These are phyloP conservation scores for Apophysomyces sp. DNA, from an alignment of 371 early-diverging fungal species.

Conservation along the genomic window DNA sequence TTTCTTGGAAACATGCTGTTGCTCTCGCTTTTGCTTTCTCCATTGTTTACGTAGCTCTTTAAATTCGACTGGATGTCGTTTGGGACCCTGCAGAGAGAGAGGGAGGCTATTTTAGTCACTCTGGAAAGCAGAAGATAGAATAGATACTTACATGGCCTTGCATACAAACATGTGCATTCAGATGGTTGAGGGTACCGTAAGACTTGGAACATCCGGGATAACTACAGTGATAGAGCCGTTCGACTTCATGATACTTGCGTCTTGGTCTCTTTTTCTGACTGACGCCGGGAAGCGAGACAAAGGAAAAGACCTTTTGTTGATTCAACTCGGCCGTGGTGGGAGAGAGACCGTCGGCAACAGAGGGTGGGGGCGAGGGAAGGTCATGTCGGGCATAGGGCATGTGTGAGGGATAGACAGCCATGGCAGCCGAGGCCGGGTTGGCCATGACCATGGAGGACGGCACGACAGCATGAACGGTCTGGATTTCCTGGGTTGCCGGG, in stretches of 20 bases:
- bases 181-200: slow-evolving; percentile 73
- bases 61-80: slow-evolving; percentile 32
- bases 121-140: not conserved
- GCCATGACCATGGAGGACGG: slow-evolving; percentile 4
- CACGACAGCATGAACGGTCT: not conserved
- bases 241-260: slow-evolving; percentile 70
- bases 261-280: slow-evolving; percentile 71
- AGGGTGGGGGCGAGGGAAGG: slow-evolving; percentile 1
- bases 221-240: slow-evolving; percentile 68
- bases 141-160: slow-evolving; percentile 62
- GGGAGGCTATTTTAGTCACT: not conserved
- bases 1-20: not conserved
- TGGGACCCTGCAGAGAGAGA: slow-evolving; percentile 19
- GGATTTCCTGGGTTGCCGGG: not conserved
- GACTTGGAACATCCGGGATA: slow-evolving; percentile 62
- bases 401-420: not conserved
- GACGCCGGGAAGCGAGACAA: slow-evolving; percentile 62
- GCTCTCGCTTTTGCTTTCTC: slow-evolving; percentile 28
- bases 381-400: slow-evolving; percentile 8
- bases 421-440: not conserved
- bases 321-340: slow-evolving; percentile 9
- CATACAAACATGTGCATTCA: slow-evolving; percentile 74
- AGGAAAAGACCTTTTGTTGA: slow-evolving; percentile 56
- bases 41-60: slow-evolving; percentile 34
- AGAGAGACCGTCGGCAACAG: slow-evolving; percentile 8